A percentile compares a stretch with the other conserved stretches of the same genome.
Evolutionary conservation across 2,329 filamentous ascomycete species (phyloP).

Genomic region (Coniochaeta pulveracea): DNA sequence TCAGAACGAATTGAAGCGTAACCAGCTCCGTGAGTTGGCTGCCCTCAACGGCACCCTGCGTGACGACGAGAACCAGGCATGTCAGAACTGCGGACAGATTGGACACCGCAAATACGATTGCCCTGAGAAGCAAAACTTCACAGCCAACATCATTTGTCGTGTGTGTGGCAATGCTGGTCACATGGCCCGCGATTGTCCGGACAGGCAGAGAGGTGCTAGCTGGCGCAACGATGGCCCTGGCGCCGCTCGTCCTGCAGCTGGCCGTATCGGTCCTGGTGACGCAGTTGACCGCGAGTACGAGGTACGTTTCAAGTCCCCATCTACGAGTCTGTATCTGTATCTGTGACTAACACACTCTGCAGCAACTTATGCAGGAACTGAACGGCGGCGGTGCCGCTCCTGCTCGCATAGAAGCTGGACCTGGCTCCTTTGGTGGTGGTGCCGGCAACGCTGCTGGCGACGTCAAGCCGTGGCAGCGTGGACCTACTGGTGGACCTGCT

Average conservation of each 20-base stretch:
- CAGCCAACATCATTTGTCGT: slow-evolving; percentile 98
- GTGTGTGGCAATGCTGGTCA: slow-evolving; percentile 96
- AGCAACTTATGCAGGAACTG: slow-evolving; percentile 97
- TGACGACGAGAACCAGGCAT: slow-evolving; percentile 98
- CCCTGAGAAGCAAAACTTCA: slow-evolving; percentile 94
- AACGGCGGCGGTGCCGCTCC: slow-evolving; percentile 61
- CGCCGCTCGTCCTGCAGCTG: slow-evolving; percentile 40
- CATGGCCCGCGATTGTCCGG: slow-evolving; percentile 96
- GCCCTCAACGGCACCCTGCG: slow-evolving; percentile 97
- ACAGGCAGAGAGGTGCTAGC: slow-evolving; percentile 78
- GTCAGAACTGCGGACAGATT: slow-evolving; percentile 98
- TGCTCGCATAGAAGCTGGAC: slow-evolving; percentile 78
- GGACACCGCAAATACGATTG: slow-evolving; percentile 98
- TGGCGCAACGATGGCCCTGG: slow-evolving; percentile 71
- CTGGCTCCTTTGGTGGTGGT: slow-evolving; percentile 32
- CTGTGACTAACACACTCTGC: slow-evolving; percentile 28
- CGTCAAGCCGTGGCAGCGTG: slow-evolving; percentile 79
- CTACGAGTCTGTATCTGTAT: too few relatives aligned
- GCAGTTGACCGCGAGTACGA: slow-evolving; percentile 91
- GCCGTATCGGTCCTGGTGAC: slow-evolving; percentile 64
- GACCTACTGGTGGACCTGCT: slow-evolving; percentile 71
- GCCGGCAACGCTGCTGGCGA: slow-evolving; percentile 46
- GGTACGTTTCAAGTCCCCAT: slow-evolving; percentile 39
- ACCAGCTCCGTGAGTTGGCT: slow-evolving; percentile 94
- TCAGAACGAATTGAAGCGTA: slow-evolving; percentile 97